phyloP scores from a whole-genome alignment of 2,329 filamentous ascomycete species.

The Verticillium isaacii region DNA sequence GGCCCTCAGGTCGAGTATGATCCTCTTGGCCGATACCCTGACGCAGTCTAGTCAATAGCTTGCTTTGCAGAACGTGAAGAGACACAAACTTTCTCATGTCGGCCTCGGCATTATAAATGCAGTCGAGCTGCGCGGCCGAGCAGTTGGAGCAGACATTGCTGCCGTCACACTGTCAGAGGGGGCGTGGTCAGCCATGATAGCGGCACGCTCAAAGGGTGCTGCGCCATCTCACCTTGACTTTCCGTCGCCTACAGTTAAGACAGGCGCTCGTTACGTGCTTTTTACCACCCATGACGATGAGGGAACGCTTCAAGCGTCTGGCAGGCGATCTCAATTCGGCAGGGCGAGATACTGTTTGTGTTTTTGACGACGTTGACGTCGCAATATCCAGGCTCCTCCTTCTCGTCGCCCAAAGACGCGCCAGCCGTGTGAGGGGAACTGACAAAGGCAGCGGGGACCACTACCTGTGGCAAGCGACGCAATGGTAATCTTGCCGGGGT shows the following conservation, averaged over 20 bases:
- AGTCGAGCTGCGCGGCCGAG: background rate
- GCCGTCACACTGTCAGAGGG: background rate
- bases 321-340: background rate
- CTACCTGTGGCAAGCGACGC: no score
- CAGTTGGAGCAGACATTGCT: background rate
- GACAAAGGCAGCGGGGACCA: no score
- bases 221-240: background rate
- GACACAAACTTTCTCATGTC: constrained; percentile 1
- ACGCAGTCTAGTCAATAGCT: background rate
- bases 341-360: no score
- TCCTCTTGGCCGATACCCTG: background rate
- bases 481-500: no score
- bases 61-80: background rate
- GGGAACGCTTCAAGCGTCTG: no score
- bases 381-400: no score
- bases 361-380: no score
- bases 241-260: constrained; percentile 1
- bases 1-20: background rate
- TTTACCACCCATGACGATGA: background rate
- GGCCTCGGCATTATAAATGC: background rate
- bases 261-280: constrained; percentile 1
- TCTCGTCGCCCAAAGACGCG: no score
- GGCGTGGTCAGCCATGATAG: background rate
- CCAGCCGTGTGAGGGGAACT: no score
- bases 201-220: background rate